phyloP scores from a whole-genome alignment of 306 rosid species.

The Vachellia pachyceras region DNA sequence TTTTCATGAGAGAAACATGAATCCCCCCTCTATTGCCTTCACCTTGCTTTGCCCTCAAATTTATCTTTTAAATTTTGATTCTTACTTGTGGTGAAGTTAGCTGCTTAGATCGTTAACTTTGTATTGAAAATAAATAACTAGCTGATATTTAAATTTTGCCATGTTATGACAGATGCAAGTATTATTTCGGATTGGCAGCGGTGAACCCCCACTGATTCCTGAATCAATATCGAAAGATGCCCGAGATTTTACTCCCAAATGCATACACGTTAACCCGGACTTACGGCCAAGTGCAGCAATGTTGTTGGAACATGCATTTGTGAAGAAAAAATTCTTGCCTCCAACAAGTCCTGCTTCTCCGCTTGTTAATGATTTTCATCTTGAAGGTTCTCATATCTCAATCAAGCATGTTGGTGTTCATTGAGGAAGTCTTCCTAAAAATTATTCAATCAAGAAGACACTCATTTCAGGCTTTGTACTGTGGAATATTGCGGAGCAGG shows the following conservation, averaged over 20 bases:
- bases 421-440: slow-evolving; percentile 23
- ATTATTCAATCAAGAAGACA: slow-evolving; percentile 18
- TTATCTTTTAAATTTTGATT: neutral
- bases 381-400: slow-evolving; percentile 27
- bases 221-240: slow-evolving; percentile 53
- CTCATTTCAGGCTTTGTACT: neutral
- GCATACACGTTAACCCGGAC: slow-evolving; percentile 60
- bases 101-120: neutral
- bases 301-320: slow-evolving; percentile 55
- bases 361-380: neutral
- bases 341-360: slow-evolving; percentile 44
- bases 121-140: neutral
- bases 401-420: neutral
- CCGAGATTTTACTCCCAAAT: slow-evolving; percentile 52
- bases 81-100: neutral
- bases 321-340: slow-evolving; percentile 43
- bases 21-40: neutral
- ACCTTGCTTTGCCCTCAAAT: neutral
- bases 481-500: neutral
- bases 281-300: slow-evolving; percentile 56
- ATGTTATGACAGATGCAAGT: slow-evolving; percentile 54
- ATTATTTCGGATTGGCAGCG: slow-evolving; percentile 55
- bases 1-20: neutral
- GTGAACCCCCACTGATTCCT: slow-evolving; percentile 57
- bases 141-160: slow-evolving; percentile 17